Conservation (phyloP, 768 basidiomycete genomes). For the Tricholoma saponaceum region DNA sequence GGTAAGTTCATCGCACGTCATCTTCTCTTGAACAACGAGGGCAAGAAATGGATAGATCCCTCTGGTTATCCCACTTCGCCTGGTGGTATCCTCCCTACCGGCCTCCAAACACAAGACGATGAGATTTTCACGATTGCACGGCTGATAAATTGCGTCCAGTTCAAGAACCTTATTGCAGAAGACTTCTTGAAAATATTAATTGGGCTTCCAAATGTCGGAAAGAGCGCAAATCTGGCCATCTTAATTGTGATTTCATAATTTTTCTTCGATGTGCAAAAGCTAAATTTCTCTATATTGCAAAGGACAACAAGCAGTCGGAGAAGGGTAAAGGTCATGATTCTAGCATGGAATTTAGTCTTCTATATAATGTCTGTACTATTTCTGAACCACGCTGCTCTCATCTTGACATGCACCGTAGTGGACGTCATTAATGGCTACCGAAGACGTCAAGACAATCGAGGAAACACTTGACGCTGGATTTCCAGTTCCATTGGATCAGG, state of each 20-base stretch:
- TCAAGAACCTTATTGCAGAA: slow-evolving; percentile 20
- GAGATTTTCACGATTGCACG: slow-evolving; percentile 23
- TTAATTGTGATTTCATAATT: slow-evolving; percentile 6
- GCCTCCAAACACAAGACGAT: slow-evolving; percentile 17
- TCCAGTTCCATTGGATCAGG: background rate
- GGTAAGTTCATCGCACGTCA: slow-evolving; percentile 17
- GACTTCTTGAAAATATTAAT: slow-evolving; percentile 23
- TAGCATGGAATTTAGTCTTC: slow-evolving; percentile 12
- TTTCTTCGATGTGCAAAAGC: background rate
- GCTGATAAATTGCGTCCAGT: slow-evolving; percentile 21
- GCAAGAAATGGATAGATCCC: slow-evolving; percentile 16
- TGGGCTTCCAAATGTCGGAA: slow-evolving; percentile 16
- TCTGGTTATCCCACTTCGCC: background rate
- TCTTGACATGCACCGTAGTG: background rate
- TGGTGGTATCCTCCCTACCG: slow-evolving; percentile 1
- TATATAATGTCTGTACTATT: slow-evolving; percentile 12
- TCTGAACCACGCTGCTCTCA: background rate
- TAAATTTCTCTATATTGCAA: background rate
- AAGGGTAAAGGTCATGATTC: slow-evolving; percentile 14
- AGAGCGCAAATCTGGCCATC: slow-evolving; percentile 12
- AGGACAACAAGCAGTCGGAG: slow-evolving; percentile 6
- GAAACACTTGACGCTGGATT: background rate
- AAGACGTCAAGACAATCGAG: slow-evolving; percentile 6
- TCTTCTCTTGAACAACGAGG: slow-evolving; percentile 15
- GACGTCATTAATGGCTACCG: slow-evolving; percentile 2